phyloP scores from a whole-genome alignment of 2,329 filamentous ascomycete species.

The Penicillium sp. region DNA sequence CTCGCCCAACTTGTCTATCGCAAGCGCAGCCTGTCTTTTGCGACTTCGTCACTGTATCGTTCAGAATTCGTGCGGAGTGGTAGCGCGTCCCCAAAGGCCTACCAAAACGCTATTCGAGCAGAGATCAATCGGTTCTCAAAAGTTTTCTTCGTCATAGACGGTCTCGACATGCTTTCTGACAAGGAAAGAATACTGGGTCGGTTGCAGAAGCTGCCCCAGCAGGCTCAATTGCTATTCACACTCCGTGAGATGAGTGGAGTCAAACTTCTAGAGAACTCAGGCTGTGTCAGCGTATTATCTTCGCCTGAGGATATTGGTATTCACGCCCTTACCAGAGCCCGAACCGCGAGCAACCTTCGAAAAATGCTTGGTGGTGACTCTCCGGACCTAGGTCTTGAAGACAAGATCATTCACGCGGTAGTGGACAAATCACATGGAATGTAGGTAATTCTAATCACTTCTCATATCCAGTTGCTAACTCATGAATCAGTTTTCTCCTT shows the following conservation, averaged over 20 bases:
- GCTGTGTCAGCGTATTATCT: conserved; percentile 13
- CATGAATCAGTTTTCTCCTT: conserved; percentile 22
- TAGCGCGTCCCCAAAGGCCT: conserved; percentile 24
- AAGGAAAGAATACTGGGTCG: conserved; percentile 26
- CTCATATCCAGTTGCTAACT: not conserved
- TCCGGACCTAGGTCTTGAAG: conserved; percentile 6
- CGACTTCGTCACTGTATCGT: conserved; percentile 20
- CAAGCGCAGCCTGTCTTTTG: conserved; percentile 20
- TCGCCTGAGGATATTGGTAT: conserved; percentile 14
- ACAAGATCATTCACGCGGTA: conserved; percentile 15
- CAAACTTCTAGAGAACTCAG: conserved; percentile 5
- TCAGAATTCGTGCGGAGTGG: conserved; percentile 18
- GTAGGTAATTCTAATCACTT: conserved; percentile 13
- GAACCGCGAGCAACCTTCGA: conserved; percentile 10
- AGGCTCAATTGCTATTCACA: conserved; percentile 27
- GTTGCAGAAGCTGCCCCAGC: conserved; percentile 28
- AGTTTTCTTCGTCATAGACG: conserved; percentile 27
- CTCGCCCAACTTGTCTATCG: conserved; percentile 29
- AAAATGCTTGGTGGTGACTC: not conserved
- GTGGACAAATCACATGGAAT: conserved; percentile 22
- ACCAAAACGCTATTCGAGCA: conserved; percentile 28
- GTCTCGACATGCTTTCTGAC: conserved; percentile 24
- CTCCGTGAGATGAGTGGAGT: conserved; percentile 17
- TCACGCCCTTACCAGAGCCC: conserved; percentile 16
- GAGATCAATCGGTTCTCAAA: conserved; percentile 27